A percentile compares a stretch with the other conserved stretches of the same genome.
These are phyloP conservation scores for Leishmania lainsoni DNA, from an alignment of 208 protist genomes.

Conservation along the genomic window DNA sequence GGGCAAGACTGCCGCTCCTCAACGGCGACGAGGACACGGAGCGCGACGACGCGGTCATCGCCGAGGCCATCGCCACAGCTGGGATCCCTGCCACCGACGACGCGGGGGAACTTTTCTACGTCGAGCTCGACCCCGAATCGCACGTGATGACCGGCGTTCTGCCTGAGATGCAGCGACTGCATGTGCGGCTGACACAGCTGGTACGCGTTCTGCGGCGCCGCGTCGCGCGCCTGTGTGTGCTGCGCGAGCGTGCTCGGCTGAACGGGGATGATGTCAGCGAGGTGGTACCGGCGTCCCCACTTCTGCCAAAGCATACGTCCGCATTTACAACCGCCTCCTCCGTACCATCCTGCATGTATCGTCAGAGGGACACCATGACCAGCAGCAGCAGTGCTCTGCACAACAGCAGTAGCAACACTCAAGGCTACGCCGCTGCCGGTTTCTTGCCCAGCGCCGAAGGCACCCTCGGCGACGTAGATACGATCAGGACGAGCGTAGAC, in stretches of 20 bases:
- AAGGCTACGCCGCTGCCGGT: background rate
- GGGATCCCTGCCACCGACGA: slow-evolving; percentile 8
- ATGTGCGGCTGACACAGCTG: slow-evolving; percentile 31
- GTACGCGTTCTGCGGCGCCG: slow-evolving; percentile 19
- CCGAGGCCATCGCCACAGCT: slow-evolving; percentile 4
- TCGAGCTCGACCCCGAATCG: slow-evolving; percentile 32
- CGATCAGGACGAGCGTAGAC: background rate
- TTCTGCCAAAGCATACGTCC: background rate
- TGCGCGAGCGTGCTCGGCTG: slow-evolving; percentile 24
- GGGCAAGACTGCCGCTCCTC: background rate
- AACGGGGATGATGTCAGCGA: slow-evolving; percentile 24
- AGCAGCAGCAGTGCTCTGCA: slow-evolving; percentile 1
- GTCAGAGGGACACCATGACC: slow-evolving; percentile 3
- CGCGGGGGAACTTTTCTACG: slow-evolving; percentile 29
- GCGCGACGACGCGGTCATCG: background rate
- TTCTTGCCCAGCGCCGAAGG: background rate
- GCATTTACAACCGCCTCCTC: background rate
- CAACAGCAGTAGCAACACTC: background rate
- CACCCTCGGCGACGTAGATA: background rate
- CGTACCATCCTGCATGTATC: background rate
- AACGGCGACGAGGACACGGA: background rate
- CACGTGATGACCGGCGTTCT: slow-evolving; percentile 31
- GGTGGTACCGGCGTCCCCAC: slow-evolving; percentile 2
- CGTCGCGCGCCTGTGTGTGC: slow-evolving; percentile 13
- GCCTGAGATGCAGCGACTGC: slow-evolving; percentile 34